A percentile compares a stretch with the other conserved stretches of the same genome.
These are phyloP conservation scores for Alternaria gaisen DNA, from an alignment of 2,329 filamentous ascomycete genomes.

Conservation along the genomic window DNA sequence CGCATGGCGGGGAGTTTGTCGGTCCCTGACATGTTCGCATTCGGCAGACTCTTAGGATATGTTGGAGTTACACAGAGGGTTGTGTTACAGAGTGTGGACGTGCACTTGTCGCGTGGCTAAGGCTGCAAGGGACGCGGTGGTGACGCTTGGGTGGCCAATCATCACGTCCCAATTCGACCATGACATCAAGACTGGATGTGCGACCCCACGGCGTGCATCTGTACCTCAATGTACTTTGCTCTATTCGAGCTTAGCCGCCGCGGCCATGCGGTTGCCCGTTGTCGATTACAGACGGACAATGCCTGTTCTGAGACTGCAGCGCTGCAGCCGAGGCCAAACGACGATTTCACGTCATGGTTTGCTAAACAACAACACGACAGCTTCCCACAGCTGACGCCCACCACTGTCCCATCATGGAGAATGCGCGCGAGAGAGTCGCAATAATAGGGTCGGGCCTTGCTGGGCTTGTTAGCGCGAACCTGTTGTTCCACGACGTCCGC, in stretches of 20 bases:
- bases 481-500: conserved; percentile 53
- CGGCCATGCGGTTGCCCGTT: background rate
- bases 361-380: background rate
- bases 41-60: background rate
- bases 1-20: conserved; percentile 32
- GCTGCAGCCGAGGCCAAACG: conserved; percentile 3
- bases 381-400: background rate
- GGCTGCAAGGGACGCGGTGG: background rate
- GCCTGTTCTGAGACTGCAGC: conserved; percentile 1
- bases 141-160: background rate
- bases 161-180: background rate
- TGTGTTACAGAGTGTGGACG: background rate
- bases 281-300: background rate
- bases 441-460: conserved; percentile 61
- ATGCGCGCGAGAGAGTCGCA: conserved; percentile 46
- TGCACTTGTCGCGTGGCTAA: background rate
- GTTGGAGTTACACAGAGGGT: too few species aligned
- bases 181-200: conserved; percentile 1
- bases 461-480: conserved; percentile 57
- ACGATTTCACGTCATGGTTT: background rate
- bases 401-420: conserved; percentile 13
- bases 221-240: background rate
- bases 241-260: background rate
- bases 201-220: background rate
- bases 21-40: conserved; percentile 16